Percentiles rank a stretch among this genome's conserved stretches.
Conservation (phyloP, 1,284 basidiomycete species). For the Apiotrichum laibachii region DNA sequence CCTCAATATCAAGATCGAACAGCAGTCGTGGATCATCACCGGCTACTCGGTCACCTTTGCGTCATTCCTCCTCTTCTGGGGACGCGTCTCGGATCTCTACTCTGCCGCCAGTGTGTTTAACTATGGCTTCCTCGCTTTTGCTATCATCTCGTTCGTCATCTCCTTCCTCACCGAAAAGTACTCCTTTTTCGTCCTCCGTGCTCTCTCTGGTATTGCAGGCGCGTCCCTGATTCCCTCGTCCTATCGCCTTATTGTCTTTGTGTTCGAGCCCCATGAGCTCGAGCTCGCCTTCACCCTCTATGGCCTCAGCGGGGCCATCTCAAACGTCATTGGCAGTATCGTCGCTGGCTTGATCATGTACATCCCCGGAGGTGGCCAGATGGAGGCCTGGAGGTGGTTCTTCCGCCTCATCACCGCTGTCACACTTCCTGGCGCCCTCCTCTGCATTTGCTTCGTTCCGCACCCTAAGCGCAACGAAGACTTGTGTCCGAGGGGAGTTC, state of each 20-base stretch:
- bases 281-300: constrained; percentile 42
- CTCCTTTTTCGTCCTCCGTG: constrained; percentile 37
- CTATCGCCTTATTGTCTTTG: constrained; percentile 42
- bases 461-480: neutral
- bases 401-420: constrained; percentile 28
- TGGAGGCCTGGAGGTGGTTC: constrained; percentile 46
- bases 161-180: constrained; percentile 37
- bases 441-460: constrained; percentile 25
- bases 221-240: constrained; percentile 39
- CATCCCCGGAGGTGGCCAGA: constrained; percentile 45
- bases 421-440: constrained; percentile 30
- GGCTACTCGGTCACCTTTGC: constrained; percentile 45
- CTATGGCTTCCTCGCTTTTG: constrained; percentile 34
- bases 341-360: constrained; percentile 45
- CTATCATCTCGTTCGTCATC: constrained; percentile 30
- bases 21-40: constrained; percentile 20
- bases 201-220: constrained; percentile 33
- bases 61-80: constrained; percentile 39
- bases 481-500: constrained; percentile 14
- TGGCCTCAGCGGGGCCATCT: constrained; percentile 43
- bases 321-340: constrained; percentile 41
- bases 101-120: constrained; percentile 36
- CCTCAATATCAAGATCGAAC: too few relatives aligned
- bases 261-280: constrained; percentile 39
- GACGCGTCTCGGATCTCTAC: constrained; percentile 40